Base-by-base conservation (phyloP, 2,329 filamentous ascomycete genomes). In the Aaosphaeria pasadenensis region DNA sequence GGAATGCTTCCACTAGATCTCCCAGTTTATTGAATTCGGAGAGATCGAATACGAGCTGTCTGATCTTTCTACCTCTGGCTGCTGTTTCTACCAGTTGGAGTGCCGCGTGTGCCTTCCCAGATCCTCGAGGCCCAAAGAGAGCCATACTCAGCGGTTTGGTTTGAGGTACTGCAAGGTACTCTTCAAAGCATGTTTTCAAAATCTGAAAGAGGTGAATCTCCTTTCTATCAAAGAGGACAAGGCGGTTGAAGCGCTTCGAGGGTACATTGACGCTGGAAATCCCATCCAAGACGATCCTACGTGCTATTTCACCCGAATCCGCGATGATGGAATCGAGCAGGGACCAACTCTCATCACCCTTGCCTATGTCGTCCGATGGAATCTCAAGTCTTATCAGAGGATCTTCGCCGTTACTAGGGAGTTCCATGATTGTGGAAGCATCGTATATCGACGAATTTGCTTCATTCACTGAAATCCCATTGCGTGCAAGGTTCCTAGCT, bases 111-210 rank as follows among this genome's bases (percentile, higher is more conserved):
- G 43, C 30, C 17, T 45, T 45, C 17, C 43, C 43, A 7, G 43
- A 45, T 11, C 43, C 43, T 28, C 35, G 43, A 13, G 43, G 43
- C n/a, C 43, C 43, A n/a, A 45, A 45, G 11, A 45, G 17, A 24
- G 30, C 43, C 11, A 45, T 39, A 29, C 43, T 36, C 11, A 45
- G 43, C 11, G 43, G 43, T 11, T 38, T 32, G 32, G 43, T 45
- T 39, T 45, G 43, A 11, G 43, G 43, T 7, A 24, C 33, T 13
- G 43, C 43, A 7, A 45, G 33, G 32, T 45, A 45, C 28, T 45
- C 43, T 7, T 45, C 35, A 11, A 45, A 39, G 31, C 31, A 24
- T 11, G 30, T 45, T 13, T 31, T 38, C 30, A 45, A 36, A n/a
- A 31, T 24, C 9, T 36, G 43, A 33, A 45, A 45, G n/a, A 32